Conservation (phyloP, 2,329 filamentous ascomycete genomes). For the Coleophoma crateriformis region DNA sequence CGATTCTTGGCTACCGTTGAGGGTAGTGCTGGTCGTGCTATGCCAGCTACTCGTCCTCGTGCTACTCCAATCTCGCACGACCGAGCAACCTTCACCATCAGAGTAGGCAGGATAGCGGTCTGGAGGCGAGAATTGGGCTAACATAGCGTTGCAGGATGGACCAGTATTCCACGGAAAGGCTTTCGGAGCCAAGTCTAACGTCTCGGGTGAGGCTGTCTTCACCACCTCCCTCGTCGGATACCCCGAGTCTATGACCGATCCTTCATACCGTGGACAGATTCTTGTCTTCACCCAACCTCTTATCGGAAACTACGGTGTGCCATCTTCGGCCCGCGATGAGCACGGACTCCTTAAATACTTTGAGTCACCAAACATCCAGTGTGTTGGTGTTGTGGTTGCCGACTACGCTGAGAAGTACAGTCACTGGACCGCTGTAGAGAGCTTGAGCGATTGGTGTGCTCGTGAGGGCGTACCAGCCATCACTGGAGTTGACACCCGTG, state of each 20-base stretch:
- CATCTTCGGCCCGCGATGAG: slow-evolving; percentile 77
- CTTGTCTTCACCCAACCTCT: slow-evolving; percentile 96
- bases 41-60: slow-evolving; percentile 51
- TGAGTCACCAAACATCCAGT: slow-evolving; percentile 96
- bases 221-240: slow-evolving; percentile 97
- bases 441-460: slow-evolving; percentile 88
- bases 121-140: slow-evolving; percentile 12
- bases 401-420: slow-evolving; percentile 93
- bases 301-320: slow-evolving; percentile 98
- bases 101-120: slow-evolving; percentile 44
- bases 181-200: slow-evolving; percentile 93
- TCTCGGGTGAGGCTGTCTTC: slow-evolving; percentile 97
- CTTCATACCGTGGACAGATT: slow-evolving; percentile 89
- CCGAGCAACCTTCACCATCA: slow-evolving; percentile 90
- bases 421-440: slow-evolving; percentile 98
- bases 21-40: slow-evolving; percentile 64
- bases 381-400: slow-evolving; percentile 89
- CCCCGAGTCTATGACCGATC: slow-evolving; percentile 88
- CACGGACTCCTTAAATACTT: slow-evolving; percentile 95
- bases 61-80: slow-evolving; percentile 66
- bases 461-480: slow-evolving; percentile 95
- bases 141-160: slow-evolving; percentile 59
- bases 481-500: slow-evolving; percentile 93
- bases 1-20: slow-evolving; percentile 61
- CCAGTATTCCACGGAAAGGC: slow-evolving; percentile 95